Evolutionary conservation across 805 yeast species (phyloP), one percentile per base, ranked within the genome.

Genomic region (Saccharomycopsis sp.): DNA sequence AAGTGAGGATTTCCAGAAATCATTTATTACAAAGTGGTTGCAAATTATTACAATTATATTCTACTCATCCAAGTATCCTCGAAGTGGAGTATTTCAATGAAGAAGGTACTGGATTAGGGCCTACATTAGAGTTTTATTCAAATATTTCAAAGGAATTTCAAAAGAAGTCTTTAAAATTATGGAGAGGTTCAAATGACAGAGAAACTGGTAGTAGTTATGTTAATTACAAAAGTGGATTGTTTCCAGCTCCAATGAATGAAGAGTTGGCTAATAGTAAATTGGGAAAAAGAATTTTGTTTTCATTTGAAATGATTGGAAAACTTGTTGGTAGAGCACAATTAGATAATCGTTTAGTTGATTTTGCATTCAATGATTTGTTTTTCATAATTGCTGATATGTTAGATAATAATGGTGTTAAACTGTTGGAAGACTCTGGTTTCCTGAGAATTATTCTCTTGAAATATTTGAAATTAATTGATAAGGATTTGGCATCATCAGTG

Each of bases 71-170:
- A 1, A 80, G 86, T 21, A 65, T 83, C 3, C 61, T 89, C 18
- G 97, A 89, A 51, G 77, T 92, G 41, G 95, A 88, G 55, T 89
- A 82, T 52, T 75, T 70, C 47, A 87, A 80, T 49, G 98, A 89
- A 56, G 95, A 71, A 5, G 98, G 97, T n/a, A 79, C 95, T 0
- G 98, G 98, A 0, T 62, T 87, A 34, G 98, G 98, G 0, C 98
- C 98, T 3, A 89, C 98, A 0, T 64, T 88, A 48, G 98, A 89
- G 58, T 89, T 92, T 54, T 89, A 86, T 53, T 76, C 96, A 0
- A 64, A 69, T 13, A 86, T 84, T 2, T 86, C 96, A 0, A 74
- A 67, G 42, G 87, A 79, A 47, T 86, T 89, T 55, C 63, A 80
- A 1, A 67, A 63, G 48, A 69, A 66, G 37, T 66, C 66, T 21